Evolutionary conservation across 2,329 filamentous ascomycete species (phyloP), one percentile per base, ranked within the genome.

Genomic region (Neoarthrinium moseri): DNA sequence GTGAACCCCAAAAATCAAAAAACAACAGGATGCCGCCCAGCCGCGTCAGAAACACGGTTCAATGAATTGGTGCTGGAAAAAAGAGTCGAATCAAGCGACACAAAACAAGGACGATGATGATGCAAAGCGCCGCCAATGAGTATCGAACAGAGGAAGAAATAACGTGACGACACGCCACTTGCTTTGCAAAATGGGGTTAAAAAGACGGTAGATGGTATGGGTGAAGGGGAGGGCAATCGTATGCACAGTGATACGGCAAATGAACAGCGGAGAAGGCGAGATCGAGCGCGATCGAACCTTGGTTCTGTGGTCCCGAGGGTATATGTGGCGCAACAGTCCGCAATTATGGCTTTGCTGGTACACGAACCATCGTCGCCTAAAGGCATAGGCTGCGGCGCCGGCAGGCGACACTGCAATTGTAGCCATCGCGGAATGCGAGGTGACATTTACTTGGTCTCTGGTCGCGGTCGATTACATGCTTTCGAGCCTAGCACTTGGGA

Each of bases 401-500:
- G 12, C 23, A 27, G 17, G 24, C 7, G 37, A 40, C n/a, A 17
- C n/a, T n/a, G n/a, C n/a, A n/a, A n/a, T n/a, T n/a, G n/a, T n/a
- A n/a, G n/a, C n/a, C n/a, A n/a, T n/a, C n/a, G n/a, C n/a, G n/a
- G n/a, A n/a, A n/a, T n/a, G n/a, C 23, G 21, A 18, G 33, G 20
- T 17, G 33, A 35, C n/a, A 21, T 12, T 11, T 11, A 15, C 33
- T 18, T n/a, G n/a, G 17, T 35, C n/a, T 15, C 22, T 4, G 17
- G 11, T 23, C 11, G 26, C 22, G 24, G 22, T 13, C 12, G 22
- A 23, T 70, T 65, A 83, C 66, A 84, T 69, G 49, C 67, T 75
- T 53, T 80, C 77, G 51, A 84, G 74, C 41, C 80, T 69, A 33
- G 71, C 75, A 57, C 78, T 82, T 10, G 80, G 81, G 63, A 84